Evolutionary conservation across 805 yeast genomes (phyloP).

Genomic region (Candida gorgasii): DNA sequence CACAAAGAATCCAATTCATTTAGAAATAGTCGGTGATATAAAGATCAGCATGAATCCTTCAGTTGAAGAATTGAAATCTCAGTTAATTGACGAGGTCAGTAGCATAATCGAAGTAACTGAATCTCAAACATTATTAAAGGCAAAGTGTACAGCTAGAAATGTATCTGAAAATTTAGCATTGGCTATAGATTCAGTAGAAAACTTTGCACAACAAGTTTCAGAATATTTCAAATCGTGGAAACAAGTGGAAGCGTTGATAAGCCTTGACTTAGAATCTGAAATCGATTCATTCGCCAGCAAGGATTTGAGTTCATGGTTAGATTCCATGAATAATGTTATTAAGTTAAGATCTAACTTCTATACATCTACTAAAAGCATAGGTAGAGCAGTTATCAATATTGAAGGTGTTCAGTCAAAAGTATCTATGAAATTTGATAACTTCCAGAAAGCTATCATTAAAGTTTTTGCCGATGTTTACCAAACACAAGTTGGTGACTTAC

Average conservation of each 20-base stretch:
- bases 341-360: slow-evolving; percentile 51
- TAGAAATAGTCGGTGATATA: slow-evolving; percentile 3
- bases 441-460: slow-evolving; percentile 50
- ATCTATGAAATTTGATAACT: slow-evolving; percentile 54
- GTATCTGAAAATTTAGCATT: neutral
- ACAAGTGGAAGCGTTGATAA: slow-evolving; percentile 60
- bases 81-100: slow-evolving; percentile 6
- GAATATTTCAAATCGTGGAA: slow-evolving; percentile 53
- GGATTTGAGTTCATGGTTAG: slow-evolving; percentile 50
- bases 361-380: slow-evolving; percentile 13
- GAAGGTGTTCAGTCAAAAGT: slow-evolving; percentile 56
- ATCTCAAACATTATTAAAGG: slow-evolving; percentile 4
- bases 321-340: slow-evolving; percentile 44
- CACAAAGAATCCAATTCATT: neutral
- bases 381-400: slow-evolving; percentile 41
- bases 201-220: too few relatives aligned
- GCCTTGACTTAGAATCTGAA: slow-evolving; percentile 40
- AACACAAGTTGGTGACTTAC: slow-evolving; percentile 22
- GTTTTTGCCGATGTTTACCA: slow-evolving; percentile 43
- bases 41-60: slow-evolving; percentile 10
- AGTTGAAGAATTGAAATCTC: slow-evolving; percentile 5
- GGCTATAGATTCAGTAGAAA: slow-evolving; percentile 20
- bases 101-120: slow-evolving; percentile 3
- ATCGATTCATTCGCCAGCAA: slow-evolving; percentile 15
- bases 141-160: neutral